Evolutionary conservation across 1,284 basidiomycete genomes (phyloP).

Genomic region (Filobasidium uniguttulatum): DNA sequence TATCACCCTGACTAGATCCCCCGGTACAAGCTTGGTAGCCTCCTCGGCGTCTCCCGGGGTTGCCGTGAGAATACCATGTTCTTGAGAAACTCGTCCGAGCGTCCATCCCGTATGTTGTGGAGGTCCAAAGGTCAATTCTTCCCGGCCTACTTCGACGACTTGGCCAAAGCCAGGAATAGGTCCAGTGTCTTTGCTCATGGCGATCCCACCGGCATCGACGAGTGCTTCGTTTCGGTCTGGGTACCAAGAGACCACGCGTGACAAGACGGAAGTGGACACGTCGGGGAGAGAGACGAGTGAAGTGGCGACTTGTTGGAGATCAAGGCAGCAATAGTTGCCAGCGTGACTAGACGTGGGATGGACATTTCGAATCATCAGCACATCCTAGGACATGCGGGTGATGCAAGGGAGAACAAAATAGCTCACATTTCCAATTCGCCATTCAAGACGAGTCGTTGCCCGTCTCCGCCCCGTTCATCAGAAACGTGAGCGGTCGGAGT

Average conservation of each 20-base stretch:
- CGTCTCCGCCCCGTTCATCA: neutral
- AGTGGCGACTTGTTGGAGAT: constrained; percentile 70
- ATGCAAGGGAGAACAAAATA: no score
- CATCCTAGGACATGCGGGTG: no score
- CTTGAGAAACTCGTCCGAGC: constrained; percentile 57
- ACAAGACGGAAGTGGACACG: constrained; percentile 55
- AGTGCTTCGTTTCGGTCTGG: constrained; percentile 45
- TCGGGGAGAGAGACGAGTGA: constrained; percentile 45
- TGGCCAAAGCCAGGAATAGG: constrained; percentile 46
- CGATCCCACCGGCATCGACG: constrained; percentile 68
- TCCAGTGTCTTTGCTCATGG: constrained; percentile 72
- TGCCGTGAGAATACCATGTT: constrained; percentile 56
- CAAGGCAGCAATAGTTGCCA: constrained; percentile 59
- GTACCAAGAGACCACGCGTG: constrained; percentile 63
- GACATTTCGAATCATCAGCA: no score
- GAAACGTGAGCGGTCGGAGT: constrained; percentile 72
- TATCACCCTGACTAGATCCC: constrained; percentile 38
- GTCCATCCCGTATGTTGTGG: constrained; percentile 50
- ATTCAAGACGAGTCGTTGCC: constrained; percentile 5
- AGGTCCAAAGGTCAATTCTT: constrained; percentile 46
- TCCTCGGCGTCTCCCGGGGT: neutral
- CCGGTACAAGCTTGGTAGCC: constrained; percentile 37
- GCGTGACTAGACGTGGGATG: constrained; percentile 1
- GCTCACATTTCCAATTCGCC: constrained; percentile 56
- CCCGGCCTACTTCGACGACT: constrained; percentile 37